Evolutionary conservation across 306 rosid species (phyloP).

Genomic region (Luffa acutangula): DNA sequence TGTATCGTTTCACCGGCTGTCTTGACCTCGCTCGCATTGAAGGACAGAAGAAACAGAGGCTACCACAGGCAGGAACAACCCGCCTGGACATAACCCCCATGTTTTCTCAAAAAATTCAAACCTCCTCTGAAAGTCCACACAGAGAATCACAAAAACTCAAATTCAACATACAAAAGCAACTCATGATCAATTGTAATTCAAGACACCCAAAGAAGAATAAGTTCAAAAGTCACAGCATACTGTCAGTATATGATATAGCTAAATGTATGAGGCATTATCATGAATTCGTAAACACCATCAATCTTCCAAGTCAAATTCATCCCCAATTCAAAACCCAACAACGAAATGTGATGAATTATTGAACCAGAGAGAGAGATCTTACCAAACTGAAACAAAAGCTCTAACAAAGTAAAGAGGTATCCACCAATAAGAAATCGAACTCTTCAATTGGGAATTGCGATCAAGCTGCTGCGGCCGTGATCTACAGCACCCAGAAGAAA

Average conservation of each 20-base stretch:
- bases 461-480: not conserved
- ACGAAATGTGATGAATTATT: not conserved
- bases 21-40: slow-evolving; percentile 83
- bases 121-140: slow-evolving; percentile 16
- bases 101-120: slow-evolving; percentile 20
- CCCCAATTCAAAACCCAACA: not conserved
- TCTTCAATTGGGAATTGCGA: not conserved
- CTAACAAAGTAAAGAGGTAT: not conserved
- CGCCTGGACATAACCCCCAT: slow-evolving; percentile 99
- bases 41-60: slow-evolving; percentile 85
- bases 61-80: slow-evolving; percentile 87
- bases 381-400: not conserved
- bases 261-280: not conserved
- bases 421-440: not conserved
- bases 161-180: not conserved
- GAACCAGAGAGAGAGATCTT: not conserved
- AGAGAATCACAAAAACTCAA: slow-evolving; percentile 15
- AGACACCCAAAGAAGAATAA: not conserved
- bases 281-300: not conserved
- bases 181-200: not conserved
- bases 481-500: slow-evolving; percentile 11
- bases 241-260: not conserved
- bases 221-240: not conserved
- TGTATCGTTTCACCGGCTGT: slow-evolving; percentile 92
- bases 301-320: not conserved